Evolutionary conservation across 306 rosid genomes (phyloP).

Genomic region (Glycine tomentella): DNA sequence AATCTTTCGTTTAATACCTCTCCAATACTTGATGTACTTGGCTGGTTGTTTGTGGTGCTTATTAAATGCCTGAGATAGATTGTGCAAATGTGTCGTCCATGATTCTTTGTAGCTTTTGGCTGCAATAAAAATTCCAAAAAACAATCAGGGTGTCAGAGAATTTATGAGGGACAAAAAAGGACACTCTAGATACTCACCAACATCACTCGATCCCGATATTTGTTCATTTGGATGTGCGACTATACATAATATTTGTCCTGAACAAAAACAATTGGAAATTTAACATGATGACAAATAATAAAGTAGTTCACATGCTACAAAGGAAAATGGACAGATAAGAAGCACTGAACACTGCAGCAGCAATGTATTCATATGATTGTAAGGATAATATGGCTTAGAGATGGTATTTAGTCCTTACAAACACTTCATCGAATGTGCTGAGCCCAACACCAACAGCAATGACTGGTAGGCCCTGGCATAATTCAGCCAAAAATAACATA

Average conservation of each 20-base stretch:
- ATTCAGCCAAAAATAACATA: not conserved
- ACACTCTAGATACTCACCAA: conserved; percentile 4
- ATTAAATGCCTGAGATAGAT: no score
- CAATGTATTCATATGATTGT: not conserved
- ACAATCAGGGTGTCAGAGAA: not conserved
- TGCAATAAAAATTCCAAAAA: not conserved
- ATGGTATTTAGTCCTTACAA: not conserved
- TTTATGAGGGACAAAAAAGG: not conserved
- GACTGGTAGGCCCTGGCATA: conserved; percentile 25
- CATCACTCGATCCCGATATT: conserved; percentile 17
- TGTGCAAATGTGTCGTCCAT: conserved; percentile 14
- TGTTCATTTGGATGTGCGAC: conserved; percentile 22
- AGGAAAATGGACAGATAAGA: not conserved
- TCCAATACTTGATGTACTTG: no score
- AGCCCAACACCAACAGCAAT: conserved; percentile 25
- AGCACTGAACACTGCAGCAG: not conserved
- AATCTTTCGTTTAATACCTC: no score
- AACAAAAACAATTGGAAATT: not conserved
- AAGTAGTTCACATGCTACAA: not conserved
- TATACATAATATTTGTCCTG: conserved; percentile 24
- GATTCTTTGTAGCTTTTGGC: conserved; percentile 11
- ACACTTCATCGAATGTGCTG: conserved; percentile 8
- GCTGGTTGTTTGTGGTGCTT: no score
- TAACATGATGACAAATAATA: not conserved
- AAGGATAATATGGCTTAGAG: not conserved